These are phyloP conservation scores for Mycogone perniciosa DNA, from an alignment of 2,329 filamentous ascomycete genomes.

Conservation along the genomic window DNA sequence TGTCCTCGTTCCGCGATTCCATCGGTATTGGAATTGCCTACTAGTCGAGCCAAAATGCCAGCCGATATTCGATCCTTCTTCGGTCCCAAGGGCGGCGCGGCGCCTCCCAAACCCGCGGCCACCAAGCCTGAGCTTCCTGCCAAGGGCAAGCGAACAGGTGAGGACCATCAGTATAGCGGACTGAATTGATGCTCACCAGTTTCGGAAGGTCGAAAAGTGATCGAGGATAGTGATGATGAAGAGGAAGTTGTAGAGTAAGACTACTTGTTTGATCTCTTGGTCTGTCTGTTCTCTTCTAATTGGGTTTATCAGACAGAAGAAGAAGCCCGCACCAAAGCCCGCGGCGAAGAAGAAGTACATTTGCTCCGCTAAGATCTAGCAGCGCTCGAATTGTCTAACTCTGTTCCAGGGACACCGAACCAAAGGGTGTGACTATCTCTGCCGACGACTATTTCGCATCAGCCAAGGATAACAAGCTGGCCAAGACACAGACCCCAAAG, in stretches of 20 bases:
- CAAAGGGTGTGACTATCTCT: slow-evolving; percentile 46
- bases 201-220: slow-evolving; percentile 57
- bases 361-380: slow-evolving; percentile 18
- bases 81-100: slow-evolving; percentile 62
- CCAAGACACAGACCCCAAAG: slow-evolving; percentile 32
- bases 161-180: slow-evolving; percentile 16
- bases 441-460: slow-evolving; percentile 54
- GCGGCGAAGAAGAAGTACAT: slow-evolving; percentile 51
- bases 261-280: neutral
- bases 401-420: slow-evolving; percentile 31
- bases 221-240: slow-evolving; percentile 78
- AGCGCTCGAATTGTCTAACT: slow-evolving; percentile 3
- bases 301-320: slow-evolving; percentile 38
- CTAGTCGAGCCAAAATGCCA: slow-evolving; percentile 51
- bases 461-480: slow-evolving; percentile 34
- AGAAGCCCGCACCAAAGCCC: slow-evolving; percentile 48
- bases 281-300: neutral
- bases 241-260: slow-evolving; percentile 47
- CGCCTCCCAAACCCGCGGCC: slow-evolving; percentile 41
- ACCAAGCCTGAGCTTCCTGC: slow-evolving; percentile 39
- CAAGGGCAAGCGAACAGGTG: slow-evolving; percentile 42
- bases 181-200: slow-evolving; percentile 15
- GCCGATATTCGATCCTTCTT: slow-evolving; percentile 87
- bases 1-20: slow-evolving; percentile 3
- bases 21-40: neutral